These are phyloP conservation scores for Podospora bellae-mahoneyi DNA, from an alignment of 495 filamentous ascomycete species.

Conservation along the genomic window DNA sequence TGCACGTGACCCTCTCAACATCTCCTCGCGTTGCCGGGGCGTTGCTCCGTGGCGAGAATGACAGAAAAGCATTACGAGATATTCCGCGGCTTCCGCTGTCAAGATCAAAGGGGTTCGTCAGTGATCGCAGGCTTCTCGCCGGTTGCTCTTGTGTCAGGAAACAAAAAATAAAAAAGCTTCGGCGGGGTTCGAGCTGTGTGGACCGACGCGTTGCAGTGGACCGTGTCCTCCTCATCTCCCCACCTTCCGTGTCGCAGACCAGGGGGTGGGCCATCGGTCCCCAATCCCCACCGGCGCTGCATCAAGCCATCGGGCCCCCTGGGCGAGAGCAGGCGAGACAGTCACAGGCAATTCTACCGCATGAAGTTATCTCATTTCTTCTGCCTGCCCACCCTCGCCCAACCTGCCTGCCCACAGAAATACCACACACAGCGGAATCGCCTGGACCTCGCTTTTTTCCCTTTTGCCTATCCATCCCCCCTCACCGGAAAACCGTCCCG, in stretches of 20 bases:
- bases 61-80: neutral
- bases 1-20: neutral
- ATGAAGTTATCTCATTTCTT: constrained; percentile 22
- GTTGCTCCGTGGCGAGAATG: neutral
- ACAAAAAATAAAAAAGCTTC: neutral
- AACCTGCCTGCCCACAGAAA: constrained; percentile 5
- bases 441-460: neutral
- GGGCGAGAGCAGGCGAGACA: constrained; percentile 17
- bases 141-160: neutral
- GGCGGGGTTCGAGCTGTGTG: neutral
- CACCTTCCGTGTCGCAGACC: neutral
- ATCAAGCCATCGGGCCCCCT: constrained; percentile 14
- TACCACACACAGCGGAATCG: neutral
- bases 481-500: neutral
- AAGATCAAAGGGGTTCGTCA: neutral
- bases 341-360: constrained; percentile 35
- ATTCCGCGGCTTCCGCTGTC: constrained; percentile 4
- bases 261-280: neutral
- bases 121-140: too few species aligned
- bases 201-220: neutral
- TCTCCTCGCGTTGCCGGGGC: constrained; percentile 3
- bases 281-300: constrained; percentile 17
- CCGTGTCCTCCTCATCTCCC: neutral
- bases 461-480: neutral
- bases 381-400: constrained; percentile 20